These are phyloP conservation scores for Cyclotella sp. DNA, from an alignment of 108 stramenopile genomes.

Conservation along the genomic window DNA sequence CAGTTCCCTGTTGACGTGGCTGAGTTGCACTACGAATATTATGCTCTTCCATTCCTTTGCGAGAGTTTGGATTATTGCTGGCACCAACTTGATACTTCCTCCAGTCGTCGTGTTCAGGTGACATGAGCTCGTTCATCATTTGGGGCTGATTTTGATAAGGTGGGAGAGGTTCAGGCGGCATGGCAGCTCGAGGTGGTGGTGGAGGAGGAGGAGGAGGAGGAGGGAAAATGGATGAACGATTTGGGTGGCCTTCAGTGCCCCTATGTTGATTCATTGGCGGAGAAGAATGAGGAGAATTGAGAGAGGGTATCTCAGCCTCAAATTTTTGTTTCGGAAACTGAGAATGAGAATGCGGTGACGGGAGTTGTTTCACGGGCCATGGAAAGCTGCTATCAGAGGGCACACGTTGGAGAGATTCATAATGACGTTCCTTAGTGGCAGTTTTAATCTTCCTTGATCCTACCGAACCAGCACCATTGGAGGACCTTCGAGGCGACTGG, in stretches of 20 bases:
- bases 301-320: not conserved
- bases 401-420: not conserved
- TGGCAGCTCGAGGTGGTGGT: not conserved
- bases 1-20: too few relatives aligned
- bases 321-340: not conserved
- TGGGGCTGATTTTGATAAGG: not conserved
- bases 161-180: not conserved
- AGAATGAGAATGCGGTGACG: not conserved
- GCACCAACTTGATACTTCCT: constrained; percentile 18
- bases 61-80: not conserved
- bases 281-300: not conserved
- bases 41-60: not conserved
- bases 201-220: constrained; percentile 9
- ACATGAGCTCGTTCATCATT: not conserved
- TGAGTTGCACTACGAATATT: too few relatives aligned
- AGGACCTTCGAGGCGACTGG: too few relatives aligned
- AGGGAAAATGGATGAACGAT: not conserved
- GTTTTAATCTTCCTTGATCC: not conserved
- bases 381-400: not conserved
- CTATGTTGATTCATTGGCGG: not conserved
- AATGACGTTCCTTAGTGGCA: not conserved
- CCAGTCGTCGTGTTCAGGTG: constrained; percentile 3
- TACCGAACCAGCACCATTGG: not conserved
- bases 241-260: not conserved
- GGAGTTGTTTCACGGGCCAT: not conserved